Percentiles rank a stretch among this genome's conserved stretches.
phyloP scores from a whole-genome alignment of 176 grass and related monocot genomes.

The Paspalum notatum region DNA sequence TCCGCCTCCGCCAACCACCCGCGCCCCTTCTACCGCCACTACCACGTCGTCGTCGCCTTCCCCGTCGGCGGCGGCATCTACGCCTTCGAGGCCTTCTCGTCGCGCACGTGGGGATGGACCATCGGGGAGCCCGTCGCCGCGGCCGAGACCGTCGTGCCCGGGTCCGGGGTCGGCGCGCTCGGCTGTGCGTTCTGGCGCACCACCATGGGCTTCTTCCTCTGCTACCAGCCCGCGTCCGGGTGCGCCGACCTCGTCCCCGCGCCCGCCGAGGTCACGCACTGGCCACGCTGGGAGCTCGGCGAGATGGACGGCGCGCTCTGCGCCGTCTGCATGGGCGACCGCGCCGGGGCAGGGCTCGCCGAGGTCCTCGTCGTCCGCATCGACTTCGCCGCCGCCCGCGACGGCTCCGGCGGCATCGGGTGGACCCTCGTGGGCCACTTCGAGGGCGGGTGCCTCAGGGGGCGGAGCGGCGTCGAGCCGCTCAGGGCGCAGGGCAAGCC shows the following conservation, averaged over 20 bases:
- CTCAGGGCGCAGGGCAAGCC: conserved; percentile 45
- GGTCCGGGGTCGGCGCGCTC: conserved; percentile 41
- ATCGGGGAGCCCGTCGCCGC: not conserved
- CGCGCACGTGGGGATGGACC: conserved; percentile 50
- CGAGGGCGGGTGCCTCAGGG: conserved; percentile 15
- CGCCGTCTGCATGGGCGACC: conserved; percentile 19
- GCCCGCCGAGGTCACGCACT: conserved; percentile 11
- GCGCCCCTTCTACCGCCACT: conserved; percentile 29
- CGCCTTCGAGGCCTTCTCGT: conserved; percentile 67
- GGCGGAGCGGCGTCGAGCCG: conserved; percentile 5
- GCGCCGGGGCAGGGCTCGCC: not conserved
- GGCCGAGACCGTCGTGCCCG: conserved; percentile 13
- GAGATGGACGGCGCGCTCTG: conserved; percentile 54
- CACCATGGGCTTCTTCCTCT: conserved; percentile 41
- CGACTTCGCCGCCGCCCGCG: not conserved
- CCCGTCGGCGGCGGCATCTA: conserved; percentile 29
- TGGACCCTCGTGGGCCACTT: conserved; percentile 9
- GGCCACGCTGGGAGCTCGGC: conserved; percentile 55
- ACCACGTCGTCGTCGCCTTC: conserved; percentile 54
- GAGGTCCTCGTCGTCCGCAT: conserved; percentile 15
- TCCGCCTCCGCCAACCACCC: not conserved
- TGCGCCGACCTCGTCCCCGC: conserved; percentile 10
- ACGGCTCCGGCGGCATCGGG: not conserved
- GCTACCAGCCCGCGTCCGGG: conserved; percentile 38
- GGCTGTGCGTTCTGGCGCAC: conserved; percentile 76